phyloP scores from a whole-genome alignment of 768 basidiomycete genomes.

The Serendipita indica region DNA sequence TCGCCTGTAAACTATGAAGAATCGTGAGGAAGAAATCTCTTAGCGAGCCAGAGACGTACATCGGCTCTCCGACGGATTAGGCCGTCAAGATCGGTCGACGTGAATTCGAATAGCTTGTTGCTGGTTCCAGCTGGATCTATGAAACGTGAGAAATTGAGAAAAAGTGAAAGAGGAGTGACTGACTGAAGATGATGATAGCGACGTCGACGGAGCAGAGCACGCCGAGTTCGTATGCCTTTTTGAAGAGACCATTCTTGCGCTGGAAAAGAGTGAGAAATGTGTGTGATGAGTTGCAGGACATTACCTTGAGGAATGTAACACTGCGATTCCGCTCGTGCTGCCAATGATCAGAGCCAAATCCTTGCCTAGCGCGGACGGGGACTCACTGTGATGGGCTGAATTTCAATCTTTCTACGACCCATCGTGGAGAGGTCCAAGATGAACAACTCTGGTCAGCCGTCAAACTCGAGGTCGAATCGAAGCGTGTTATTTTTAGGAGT shows the following conservation, averaged over 20 bases:
- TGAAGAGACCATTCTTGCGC: conserved; percentile 85
- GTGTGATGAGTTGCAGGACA: conserved; percentile 15
- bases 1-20: neutral
- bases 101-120: conserved; percentile 1
- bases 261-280: conserved; percentile 21
- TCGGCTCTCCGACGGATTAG: neutral
- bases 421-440: no score
- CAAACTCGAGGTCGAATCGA: no score
- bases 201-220: conserved; percentile 81
- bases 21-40: neutral
- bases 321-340: conserved; percentile 85
- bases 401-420: conserved; percentile 72
- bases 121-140: neutral
- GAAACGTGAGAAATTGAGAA: neutral
- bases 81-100: neutral
- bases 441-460: no score
- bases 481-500: no score
- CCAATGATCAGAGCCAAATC: neutral
- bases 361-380: conserved; percentile 12
- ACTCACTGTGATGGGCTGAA: conserved; percentile 64
- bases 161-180: conserved; percentile 17
- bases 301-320: conserved; percentile 80
- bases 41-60: neutral
- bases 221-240: conserved; percentile 83
- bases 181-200: conserved; percentile 75